phyloP scores from a whole-genome alignment of 768 basidiomycete genomes.

The Xerocomus brunneocitrinus region DNA sequence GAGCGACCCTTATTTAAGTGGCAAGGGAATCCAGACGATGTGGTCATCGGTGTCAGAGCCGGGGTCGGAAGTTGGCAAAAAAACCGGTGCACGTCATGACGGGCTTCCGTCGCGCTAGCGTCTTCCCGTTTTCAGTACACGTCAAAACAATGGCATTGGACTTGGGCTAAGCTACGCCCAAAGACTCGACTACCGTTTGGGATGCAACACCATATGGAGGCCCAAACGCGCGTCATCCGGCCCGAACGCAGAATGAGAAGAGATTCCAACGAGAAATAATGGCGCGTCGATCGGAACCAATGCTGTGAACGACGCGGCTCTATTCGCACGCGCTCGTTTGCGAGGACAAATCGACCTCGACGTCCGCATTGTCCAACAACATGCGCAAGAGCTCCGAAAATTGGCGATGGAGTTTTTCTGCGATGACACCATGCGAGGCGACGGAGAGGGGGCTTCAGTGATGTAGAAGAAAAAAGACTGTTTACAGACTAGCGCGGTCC shows the following conservation, averaged over 20 bases:
- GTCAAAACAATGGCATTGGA: no score
- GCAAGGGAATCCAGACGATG: neutral
- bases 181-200: neutral
- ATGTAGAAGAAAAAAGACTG: neutral
- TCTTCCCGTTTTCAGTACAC: no score
- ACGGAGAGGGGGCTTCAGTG: no score
- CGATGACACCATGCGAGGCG: neutral
- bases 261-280: no score
- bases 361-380: slow-evolving; percentile 55
- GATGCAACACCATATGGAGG: neutral
- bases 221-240: no score
- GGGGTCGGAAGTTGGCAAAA: neutral
- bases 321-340: neutral
- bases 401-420: slow-evolving; percentile 59
- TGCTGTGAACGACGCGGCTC: no score
- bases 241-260: no score
- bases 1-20: neutral
- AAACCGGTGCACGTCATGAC: neutral
- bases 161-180: neutral
- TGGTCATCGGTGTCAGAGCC: no score
- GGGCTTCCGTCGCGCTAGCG: neutral
- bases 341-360: slow-evolving; percentile 22
- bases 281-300: no score
- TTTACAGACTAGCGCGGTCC: slow-evolving; percentile 65
- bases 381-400: slow-evolving; percentile 52